Evolutionary conservation across 2,329 filamentous ascomycete genomes (phyloP).

Genomic region (Fusarium armeniacum): DNA sequence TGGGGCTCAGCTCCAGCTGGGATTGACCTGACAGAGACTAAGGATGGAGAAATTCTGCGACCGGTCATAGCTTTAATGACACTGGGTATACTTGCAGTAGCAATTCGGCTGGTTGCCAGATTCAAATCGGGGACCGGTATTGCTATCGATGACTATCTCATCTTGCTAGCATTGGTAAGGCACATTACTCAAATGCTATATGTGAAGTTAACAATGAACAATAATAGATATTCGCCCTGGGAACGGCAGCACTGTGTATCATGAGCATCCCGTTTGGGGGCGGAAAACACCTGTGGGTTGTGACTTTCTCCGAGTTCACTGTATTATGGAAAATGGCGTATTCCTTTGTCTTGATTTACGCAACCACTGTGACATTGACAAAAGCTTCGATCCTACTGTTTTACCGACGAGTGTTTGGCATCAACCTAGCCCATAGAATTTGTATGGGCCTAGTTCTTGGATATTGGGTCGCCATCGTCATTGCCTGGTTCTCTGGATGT

Average conservation of each 20-base stretch:
- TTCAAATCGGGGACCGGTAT: not conserved
- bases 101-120: not conserved
- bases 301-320: conserved; percentile 3
- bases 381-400: conserved; percentile 6
- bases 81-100: conserved; percentile 5
- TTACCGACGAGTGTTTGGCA: not conserved
- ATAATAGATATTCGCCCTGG: not conserved
- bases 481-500: conserved; percentile 15
- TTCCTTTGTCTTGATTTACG: conserved; percentile 2
- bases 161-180: conserved; percentile 5
- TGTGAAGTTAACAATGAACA: not conserved
- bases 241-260: conserved; percentile 5
- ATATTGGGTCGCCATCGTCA: conserved; percentile 13
- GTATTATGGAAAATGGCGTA: conserved; percentile 12
- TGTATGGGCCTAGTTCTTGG: conserved; percentile 11
- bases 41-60: conserved; percentile 7
- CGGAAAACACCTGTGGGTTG: conserved; percentile 11
- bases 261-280: conserved; percentile 2
- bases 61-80: conserved; percentile 10
- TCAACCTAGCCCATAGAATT: not conserved
- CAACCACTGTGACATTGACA: conserved; percentile 6
- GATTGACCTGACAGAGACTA: not conserved
- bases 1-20: conserved; percentile 9
- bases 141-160: conserved; percentile 8
- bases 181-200: not conserved